Percentiles rank a stretch among this genome's conserved stretches.
Evolutionary conservation across 805 yeast species (phyloP).

Genomic region (Vanderwaltozyma tropicalis): DNA sequence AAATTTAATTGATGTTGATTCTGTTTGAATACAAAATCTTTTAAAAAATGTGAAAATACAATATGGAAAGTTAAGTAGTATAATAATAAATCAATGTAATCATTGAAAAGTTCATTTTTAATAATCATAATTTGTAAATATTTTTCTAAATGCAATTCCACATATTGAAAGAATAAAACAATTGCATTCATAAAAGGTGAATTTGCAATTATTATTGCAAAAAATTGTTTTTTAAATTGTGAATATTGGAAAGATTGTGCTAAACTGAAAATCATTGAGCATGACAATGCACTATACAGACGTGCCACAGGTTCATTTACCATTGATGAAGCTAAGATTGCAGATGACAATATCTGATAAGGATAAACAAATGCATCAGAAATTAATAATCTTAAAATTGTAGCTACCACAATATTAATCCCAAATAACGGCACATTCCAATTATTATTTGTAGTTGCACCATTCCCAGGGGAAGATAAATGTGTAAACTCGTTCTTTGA

Average conservation of each 20-base stretch:
- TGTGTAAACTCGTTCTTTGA: conserved; percentile 5
- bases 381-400: conserved; percentile 13
- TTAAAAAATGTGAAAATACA: conserved; percentile 16
- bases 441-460: background rate
- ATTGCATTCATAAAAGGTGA: no score
- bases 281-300: conserved; percentile 21
- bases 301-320: conserved; percentile 25
- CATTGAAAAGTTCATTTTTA: background rate
- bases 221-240: background rate
- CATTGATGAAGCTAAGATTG: conserved; percentile 26
- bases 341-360: conserved; percentile 20
- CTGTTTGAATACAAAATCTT: background rate
- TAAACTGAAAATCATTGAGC: conserved; percentile 11
- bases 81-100: conserved; percentile 1
- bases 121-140: no score
- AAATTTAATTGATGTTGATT: background rate
- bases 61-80: conserved; percentile 24
- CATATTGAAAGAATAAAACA: no score
- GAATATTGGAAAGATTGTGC: background rate
- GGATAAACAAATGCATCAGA: conserved; percentile 16
- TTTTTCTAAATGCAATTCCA: no score
- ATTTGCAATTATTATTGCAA: background rate
- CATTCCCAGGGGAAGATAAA: background rate
- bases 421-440: conserved; percentile 3
- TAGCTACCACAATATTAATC: conserved; percentile 13